Conservation (phyloP, 495 filamentous ascomycete species). For the Penicillium lagena region DNA sequence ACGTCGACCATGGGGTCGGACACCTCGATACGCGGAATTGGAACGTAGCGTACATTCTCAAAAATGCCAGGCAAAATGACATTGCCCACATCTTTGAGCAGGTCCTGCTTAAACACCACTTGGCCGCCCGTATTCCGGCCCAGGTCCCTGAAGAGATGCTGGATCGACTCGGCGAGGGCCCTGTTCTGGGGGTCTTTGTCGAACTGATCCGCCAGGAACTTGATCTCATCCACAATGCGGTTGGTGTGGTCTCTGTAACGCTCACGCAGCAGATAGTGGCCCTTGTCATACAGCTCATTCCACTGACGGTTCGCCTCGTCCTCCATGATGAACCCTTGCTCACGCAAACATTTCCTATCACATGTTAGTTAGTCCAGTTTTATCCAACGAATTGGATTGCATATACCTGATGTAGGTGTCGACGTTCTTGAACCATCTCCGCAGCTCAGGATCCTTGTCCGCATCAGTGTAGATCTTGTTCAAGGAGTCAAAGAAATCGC, state of each 20-base stretch:
- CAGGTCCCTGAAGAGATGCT: conserved; percentile 83
- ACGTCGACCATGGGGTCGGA: conserved; percentile 80
- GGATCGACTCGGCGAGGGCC: conserved; percentile 63
- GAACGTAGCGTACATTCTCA: conserved; percentile 85
- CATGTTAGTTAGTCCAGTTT: conserved; percentile 2
- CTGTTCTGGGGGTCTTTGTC: conserved; percentile 81
- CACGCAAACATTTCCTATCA: conserved; percentile 63
- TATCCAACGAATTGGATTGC: neutral
- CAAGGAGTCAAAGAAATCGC: conserved; percentile 81
- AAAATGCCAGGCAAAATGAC: conserved; percentile 82
- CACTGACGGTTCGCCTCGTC: conserved; percentile 77
- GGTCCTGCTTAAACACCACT: conserved; percentile 81
- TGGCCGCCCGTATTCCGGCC: conserved; percentile 82
- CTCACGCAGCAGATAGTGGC: conserved; percentile 80
- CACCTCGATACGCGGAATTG: conserved; percentile 91
- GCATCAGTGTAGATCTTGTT: conserved; percentile 87
- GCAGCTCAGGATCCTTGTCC: conserved; percentile 81
- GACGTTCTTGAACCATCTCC: conserved; percentile 78
- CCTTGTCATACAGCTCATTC: conserved; percentile 78
- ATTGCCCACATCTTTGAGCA: conserved; percentile 80
- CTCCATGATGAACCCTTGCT: conserved; percentile 87
- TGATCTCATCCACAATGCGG: conserved; percentile 80
- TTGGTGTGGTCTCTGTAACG: conserved; percentile 86
- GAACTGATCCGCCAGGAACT: conserved; percentile 85
- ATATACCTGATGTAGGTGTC: conserved; percentile 63